Evolutionary conservation across 2,329 filamentous ascomycete genomes (phyloP).

Genomic region (Pseudogymnoascus sp.): DNA sequence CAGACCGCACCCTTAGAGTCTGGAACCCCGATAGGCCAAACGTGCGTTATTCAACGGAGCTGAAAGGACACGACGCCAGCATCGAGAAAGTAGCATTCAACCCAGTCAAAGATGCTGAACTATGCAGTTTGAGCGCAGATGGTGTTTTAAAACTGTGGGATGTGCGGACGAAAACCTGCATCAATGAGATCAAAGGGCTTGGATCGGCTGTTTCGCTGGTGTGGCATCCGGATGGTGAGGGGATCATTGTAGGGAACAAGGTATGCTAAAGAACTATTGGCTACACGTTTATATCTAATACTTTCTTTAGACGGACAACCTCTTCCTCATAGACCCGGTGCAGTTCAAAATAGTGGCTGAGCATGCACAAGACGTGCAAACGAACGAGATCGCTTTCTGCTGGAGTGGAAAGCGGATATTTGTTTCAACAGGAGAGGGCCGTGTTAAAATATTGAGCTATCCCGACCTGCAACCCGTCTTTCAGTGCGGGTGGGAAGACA

Average conservation of each 20-base stretch:
- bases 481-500: conserved; percentile 34
- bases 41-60: conserved; percentile 65
- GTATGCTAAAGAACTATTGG: conserved; percentile 33
- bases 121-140: conserved; percentile 66
- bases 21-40: conserved; percentile 75
- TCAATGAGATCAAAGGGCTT: conserved; percentile 59
- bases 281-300: conserved; percentile 48
- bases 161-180: conserved; percentile 60
- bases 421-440: conserved; percentile 62
- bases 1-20: conserved; percentile 61
- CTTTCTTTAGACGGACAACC: conserved; percentile 47
- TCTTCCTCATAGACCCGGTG: conserved; percentile 54
- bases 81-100: conserved; percentile 75
- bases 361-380: conserved; percentile 54
- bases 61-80: conserved; percentile 55
- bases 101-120: conserved; percentile 65
- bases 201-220: conserved; percentile 62
- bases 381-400: conserved; percentile 66
- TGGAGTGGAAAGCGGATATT: conserved; percentile 65
- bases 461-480: conserved; percentile 51
- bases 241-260: conserved; percentile 64
- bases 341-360: conserved; percentile 46
- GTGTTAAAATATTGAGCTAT: conserved; percentile 60
- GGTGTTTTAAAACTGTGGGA: conserved; percentile 75
- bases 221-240: conserved; percentile 64